A percentile compares a stretch with the other conserved stretches of the same genome.
phyloP scores from a whole-genome alignment of 2,329 filamentous ascomycete species.

The Sclerotinia glacialis region DNA sequence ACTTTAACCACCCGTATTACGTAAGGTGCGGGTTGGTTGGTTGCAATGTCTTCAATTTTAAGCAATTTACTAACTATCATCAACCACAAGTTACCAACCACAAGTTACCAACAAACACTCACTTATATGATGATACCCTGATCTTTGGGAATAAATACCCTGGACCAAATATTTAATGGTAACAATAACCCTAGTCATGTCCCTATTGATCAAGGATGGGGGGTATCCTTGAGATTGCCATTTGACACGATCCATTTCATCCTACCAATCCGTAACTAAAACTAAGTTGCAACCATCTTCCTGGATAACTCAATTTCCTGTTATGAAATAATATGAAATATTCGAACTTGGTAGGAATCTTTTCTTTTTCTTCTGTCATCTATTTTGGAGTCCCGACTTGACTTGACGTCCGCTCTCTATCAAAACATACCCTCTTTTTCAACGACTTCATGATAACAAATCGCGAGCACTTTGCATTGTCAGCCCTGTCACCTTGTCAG shows the following conservation, averaged over 20 bases:
- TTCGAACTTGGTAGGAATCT: not conserved
- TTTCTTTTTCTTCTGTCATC: slow-evolving; percentile 9
- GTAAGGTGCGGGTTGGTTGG: too few species aligned
- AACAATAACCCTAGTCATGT: not conserved
- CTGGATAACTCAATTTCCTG: slow-evolving; percentile 17
- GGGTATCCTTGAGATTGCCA: slow-evolving; percentile 9
- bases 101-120: too few species aligned
- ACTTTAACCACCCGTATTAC: too few species aligned
- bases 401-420: not conserved
- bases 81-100: too few species aligned
- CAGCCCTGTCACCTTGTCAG: slow-evolving; percentile 1
- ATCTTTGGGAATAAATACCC: not conserved
- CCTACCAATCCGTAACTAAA: slow-evolving; percentile 4
- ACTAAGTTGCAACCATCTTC: slow-evolving; percentile 14
- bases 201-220: slow-evolving; percentile 11
- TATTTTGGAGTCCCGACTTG: not conserved
- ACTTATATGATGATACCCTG: too few species aligned
- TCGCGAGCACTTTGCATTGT: not conserved
- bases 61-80: not conserved
- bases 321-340: slow-evolving; percentile 14
- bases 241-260: slow-evolving; percentile 17
- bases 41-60: not conserved
- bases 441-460: slow-evolving; percentile 13
- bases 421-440: not conserved
- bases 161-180: not conserved